A percentile compares a stretch with the other conserved stretches of the same genome.
These are phyloP conservation scores for Diplodia corticola DNA, from an alignment of 2,329 filamentous ascomycete genomes.

Conservation along the genomic window DNA sequence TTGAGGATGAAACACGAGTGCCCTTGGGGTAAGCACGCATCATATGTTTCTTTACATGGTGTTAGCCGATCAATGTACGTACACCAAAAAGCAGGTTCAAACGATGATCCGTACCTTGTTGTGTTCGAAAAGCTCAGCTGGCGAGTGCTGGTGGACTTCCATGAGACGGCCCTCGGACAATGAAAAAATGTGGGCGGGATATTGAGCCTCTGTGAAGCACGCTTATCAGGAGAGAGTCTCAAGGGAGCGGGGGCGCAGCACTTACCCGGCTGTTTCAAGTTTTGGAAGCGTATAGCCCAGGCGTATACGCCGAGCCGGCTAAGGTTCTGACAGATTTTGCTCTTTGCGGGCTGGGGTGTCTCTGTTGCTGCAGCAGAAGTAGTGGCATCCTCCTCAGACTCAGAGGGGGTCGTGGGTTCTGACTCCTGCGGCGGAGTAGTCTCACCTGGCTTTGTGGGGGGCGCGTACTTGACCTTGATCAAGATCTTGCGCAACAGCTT, in stretches of 20 bases:
- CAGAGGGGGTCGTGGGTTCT: conserved; percentile 35
- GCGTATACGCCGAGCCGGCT: conserved; percentile 82
- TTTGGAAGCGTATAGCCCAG: conserved; percentile 76
- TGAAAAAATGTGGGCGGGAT: conserved; percentile 65
- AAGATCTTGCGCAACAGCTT: conserved; percentile 76
- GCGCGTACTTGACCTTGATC: conserved; percentile 53
- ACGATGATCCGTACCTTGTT: conserved; percentile 54
- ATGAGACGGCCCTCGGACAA: conserved; percentile 65
- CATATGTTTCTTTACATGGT: conserved; percentile 56
- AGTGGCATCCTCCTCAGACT: conserved; percentile 41
- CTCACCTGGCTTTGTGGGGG: conserved; percentile 36
- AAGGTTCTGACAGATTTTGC: conserved; percentile 68
- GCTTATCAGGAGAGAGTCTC: not conserved
- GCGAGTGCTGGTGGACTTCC: conserved; percentile 62
- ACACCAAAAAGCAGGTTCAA: not conserved
- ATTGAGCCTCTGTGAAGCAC: conserved; percentile 42
- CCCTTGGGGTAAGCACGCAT: conserved; percentile 90
- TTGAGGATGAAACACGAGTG: conserved; percentile 78
- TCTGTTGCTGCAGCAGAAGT: conserved; percentile 21
- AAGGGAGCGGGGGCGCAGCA: not conserved
- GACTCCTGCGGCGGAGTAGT: conserved; percentile 25
- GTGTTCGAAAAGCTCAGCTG: conserved; percentile 69
- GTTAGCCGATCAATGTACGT: not conserved
- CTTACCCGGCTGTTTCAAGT: conserved; percentile 66
- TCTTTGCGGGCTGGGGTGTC: conserved; percentile 32